These are phyloP conservation scores for Alternaria tenuissima DNA, from an alignment of 2,329 filamentous ascomycete species.

Conservation along the genomic window DNA sequence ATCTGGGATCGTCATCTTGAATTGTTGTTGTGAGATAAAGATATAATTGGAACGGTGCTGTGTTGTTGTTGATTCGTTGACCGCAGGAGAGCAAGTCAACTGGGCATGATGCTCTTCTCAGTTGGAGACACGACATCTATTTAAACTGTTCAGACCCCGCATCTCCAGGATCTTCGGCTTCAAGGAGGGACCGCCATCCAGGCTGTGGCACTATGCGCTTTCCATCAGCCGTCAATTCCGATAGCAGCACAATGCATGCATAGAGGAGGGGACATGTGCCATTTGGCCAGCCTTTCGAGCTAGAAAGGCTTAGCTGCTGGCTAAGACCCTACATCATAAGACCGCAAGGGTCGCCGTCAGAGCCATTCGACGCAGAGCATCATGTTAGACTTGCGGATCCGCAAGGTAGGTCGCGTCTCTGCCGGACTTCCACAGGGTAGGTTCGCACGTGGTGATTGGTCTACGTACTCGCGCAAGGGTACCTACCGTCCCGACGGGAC, in stretches of 20 bases:
- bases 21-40: slow-evolving; percentile 5
- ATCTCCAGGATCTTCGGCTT: slow-evolving; percentile 31
- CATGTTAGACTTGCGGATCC: slow-evolving; percentile 42
- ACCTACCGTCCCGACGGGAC: slow-evolving; percentile 29
- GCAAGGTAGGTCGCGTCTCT: slow-evolving; percentile 29
- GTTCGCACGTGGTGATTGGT: slow-evolving; percentile 34
- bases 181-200: slow-evolving; percentile 35
- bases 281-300: slow-evolving; percentile 17
- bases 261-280: slow-evolving; percentile 37
- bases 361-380: slow-evolving; percentile 15
- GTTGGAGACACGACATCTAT: slow-evolving; percentile 28
- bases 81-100: slow-evolving; percentile 44
- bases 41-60: slow-evolving; percentile 5
- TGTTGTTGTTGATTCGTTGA: slow-evolving; percentile 17
- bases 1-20: slow-evolving; percentile 70
- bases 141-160: slow-evolving; percentile 46
- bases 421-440: slow-evolving; percentile 16
- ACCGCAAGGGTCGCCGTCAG: slow-evolving; percentile 12
- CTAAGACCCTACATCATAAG: slow-evolving; percentile 18
- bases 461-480: slow-evolving; percentile 19
- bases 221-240: slow-evolving; percentile 23
- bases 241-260: slow-evolving; percentile 31
- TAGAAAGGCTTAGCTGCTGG: slow-evolving; percentile 19
- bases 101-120: slow-evolving; percentile 27
- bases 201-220: slow-evolving; percentile 22